These are phyloP conservation scores for Komagataella mondaviorum DNA, from an alignment of 805 yeast species.

Conservation along the genomic window DNA sequence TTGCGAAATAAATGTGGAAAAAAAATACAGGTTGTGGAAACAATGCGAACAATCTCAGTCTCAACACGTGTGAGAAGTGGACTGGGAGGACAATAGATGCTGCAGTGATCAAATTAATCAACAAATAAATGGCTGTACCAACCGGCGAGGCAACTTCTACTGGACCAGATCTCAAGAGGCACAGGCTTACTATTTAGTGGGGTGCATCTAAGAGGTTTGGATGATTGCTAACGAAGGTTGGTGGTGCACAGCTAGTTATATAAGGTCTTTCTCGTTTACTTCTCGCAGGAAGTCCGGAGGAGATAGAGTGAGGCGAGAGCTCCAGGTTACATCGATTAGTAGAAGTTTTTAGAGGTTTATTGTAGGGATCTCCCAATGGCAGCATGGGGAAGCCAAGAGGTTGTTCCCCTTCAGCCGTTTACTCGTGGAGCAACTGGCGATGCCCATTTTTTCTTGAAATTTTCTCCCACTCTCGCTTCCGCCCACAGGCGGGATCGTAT, in stretches of 20 bases:
- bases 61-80: not conserved
- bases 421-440: no score
- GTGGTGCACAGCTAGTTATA: no score
- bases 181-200: not conserved
- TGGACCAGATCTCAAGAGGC: not conserved
- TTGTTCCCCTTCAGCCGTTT: not conserved
- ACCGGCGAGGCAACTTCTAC: not conserved
- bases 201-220: not conserved
- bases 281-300: no score
- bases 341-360: no score
- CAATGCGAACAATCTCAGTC: not conserved
- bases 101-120: not conserved
- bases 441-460: no score
- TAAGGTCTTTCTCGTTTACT: no score
- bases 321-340: no score
- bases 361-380: no score
- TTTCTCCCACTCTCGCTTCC: not conserved
- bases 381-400: not conserved
- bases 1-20: not conserved
- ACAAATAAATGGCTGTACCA: not conserved
- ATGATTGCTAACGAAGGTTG: not conserved
- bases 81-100: not conserved
- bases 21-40: not conserved
- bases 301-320: no score
- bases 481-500: not conserved